Conservation (phyloP, 75 land plant genomes). For the Pinus taeda region DNA sequence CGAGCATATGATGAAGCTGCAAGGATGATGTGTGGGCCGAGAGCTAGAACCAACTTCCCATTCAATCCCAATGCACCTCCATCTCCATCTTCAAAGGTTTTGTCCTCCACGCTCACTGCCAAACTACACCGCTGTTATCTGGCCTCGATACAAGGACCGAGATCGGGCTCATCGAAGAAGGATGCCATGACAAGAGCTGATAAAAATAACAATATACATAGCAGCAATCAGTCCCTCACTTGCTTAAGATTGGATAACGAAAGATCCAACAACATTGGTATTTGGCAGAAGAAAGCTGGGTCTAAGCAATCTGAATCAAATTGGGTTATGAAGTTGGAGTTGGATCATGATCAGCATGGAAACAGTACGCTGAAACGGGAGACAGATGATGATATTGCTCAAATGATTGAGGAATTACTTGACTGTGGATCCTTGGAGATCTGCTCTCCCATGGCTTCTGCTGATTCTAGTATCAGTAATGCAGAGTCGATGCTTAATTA, state of each 20-base stretch:
- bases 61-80: conserved; percentile 10
- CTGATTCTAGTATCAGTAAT: conserved; percentile 4
- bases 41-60: conserved; percentile 82
- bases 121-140: conserved; percentile 68
- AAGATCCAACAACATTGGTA: background rate
- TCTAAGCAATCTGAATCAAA: background rate
- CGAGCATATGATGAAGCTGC: conserved; percentile 90
- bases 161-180: conserved; percentile 10
- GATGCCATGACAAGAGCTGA: background rate
- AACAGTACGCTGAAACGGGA: background rate
- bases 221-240: conserved; percentile 2
- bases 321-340: conserved; percentile 13
- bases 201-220: conserved; percentile 2
- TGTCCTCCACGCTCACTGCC: conserved; percentile 51
- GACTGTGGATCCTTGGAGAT: conserved; percentile 43
- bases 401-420: conserved; percentile 67
- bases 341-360: conserved; percentile 13
- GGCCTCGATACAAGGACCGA: conserved; percentile 35
- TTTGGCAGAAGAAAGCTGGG: conserved; percentile 14
- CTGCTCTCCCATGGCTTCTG: conserved; percentile 11
- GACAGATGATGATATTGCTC: conserved; percentile 47
- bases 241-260: conserved; percentile 6
- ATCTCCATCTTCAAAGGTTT: conserved; percentile 30
- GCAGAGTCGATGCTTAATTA: conserved; percentile 1
- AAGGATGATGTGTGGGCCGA: conserved; percentile 57